A percentile compares a stretch with the other conserved stretches of the same genome.
These are phyloP conservation scores for Blastobotrys parvus DNA, from an alignment of 805 yeast species.

Conservation along the genomic window DNA sequence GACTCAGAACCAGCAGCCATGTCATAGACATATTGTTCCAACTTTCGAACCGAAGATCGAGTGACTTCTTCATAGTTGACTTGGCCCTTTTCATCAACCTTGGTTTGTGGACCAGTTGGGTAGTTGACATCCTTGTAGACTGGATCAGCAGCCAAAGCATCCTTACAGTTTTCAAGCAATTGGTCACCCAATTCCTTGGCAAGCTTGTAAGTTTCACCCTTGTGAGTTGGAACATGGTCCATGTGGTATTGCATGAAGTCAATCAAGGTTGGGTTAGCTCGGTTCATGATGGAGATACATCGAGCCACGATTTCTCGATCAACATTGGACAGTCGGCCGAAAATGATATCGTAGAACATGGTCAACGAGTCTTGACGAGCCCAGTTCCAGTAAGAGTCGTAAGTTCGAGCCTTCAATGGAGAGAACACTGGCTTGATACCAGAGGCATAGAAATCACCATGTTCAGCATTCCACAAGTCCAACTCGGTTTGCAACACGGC, in stretches of 20 bases:
- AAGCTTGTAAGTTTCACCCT: constrained; percentile 87
- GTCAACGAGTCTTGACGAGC: constrained; percentile 94
- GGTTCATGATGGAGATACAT: constrained; percentile 95
- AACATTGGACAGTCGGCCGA: constrained; percentile 81
- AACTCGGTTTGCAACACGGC: constrained; percentile 78
- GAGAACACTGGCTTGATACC: constrained; percentile 90
- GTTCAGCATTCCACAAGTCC: constrained; percentile 84
- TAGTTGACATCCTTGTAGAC: constrained; percentile 91
- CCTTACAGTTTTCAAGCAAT: constrained; percentile 90
- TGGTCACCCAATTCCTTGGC: constrained; percentile 88
- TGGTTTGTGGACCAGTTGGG: constrained; percentile 93
- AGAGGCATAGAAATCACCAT: constrained; percentile 87
- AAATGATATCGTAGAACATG: constrained; percentile 91
- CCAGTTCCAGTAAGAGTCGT: constrained; percentile 99
- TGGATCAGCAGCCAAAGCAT: constrained; percentile 70
- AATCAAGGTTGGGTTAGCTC: constrained; percentile 87
- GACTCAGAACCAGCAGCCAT: constrained; percentile 93
- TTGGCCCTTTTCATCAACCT: constrained; percentile 81
- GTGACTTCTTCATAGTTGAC: constrained; percentile 76
- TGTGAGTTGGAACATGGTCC: constrained; percentile 73
- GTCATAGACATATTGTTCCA: constrained; percentile 90
- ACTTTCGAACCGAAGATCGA: constrained; percentile 85
- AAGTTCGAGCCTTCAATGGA: constrained; percentile 85
- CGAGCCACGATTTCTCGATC: constrained; percentile 95
- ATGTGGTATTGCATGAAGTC: constrained; percentile 94